phyloP scores from a whole-genome alignment of 306 rosid species.

The Corylus heterophylla region DNA sequence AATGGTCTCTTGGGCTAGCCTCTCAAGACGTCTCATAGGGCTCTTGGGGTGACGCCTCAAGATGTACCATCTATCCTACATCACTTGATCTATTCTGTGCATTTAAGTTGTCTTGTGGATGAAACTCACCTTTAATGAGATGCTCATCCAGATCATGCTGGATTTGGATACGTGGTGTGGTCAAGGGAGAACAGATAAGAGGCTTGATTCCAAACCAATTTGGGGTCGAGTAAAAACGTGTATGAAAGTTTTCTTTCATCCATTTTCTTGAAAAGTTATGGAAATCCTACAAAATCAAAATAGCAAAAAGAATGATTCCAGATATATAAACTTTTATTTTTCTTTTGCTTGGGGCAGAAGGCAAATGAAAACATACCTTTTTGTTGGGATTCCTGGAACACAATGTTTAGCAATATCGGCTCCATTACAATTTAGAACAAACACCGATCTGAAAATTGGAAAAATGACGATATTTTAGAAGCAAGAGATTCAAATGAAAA shows the following conservation, averaged over 20 bases:
- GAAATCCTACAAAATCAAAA: constrained; percentile 49
- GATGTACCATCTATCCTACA: constrained; percentile 6
- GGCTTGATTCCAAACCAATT: constrained; percentile 41
- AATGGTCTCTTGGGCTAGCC: no score
- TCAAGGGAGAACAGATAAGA: no score
- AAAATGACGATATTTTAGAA: background rate
- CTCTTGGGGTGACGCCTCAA: no score
- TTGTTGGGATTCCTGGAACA: constrained; percentile 45
- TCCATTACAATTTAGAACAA: constrained; percentile 53
- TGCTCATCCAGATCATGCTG: background rate
- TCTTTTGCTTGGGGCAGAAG: background rate
- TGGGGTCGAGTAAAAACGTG: constrained; percentile 38
- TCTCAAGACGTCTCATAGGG: no score
- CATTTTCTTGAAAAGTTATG: constrained; percentile 67
- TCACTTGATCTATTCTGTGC: background rate
- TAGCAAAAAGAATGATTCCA: background rate
- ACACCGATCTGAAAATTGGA: constrained; percentile 45
- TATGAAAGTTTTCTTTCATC: constrained; percentile 45
- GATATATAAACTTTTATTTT: background rate
- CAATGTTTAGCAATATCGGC: constrained; percentile 62
- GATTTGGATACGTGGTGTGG: no score
- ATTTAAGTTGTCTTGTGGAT: background rate
- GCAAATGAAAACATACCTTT: constrained; percentile 33
- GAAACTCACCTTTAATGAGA: no score
- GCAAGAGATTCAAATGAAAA: background rate